These are phyloP conservation scores for Theileria equi DNA, from an alignment of 169 alveolate genomes.

Conservation along the genomic window DNA sequence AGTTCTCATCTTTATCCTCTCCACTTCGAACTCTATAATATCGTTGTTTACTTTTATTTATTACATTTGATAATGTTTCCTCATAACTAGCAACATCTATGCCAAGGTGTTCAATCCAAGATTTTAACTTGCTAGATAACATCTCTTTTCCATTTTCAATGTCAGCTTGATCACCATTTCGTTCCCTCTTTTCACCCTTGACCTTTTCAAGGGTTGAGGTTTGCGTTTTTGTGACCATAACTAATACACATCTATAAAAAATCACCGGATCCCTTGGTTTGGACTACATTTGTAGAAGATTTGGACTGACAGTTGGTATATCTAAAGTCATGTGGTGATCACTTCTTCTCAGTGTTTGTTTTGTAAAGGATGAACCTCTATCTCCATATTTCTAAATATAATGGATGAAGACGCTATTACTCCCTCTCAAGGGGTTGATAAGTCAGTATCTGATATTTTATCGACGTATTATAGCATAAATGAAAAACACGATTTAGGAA, in stretches of 20 bases:
- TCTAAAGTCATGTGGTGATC: too few relatives aligned
- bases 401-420: neutral
- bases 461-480: constrained; percentile 40
- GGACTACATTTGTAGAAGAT: too few relatives aligned
- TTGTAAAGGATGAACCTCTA: too few relatives aligned
- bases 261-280: too few relatives aligned
- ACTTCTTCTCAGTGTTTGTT: too few relatives aligned
- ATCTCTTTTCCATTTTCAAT: too few relatives aligned
- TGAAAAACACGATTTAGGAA: neutral
- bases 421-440: neutral
- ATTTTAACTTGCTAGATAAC: constrained; percentile 22
- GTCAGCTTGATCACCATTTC: too few relatives aligned
- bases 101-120: constrained; percentile 48
- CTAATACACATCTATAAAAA: neutral
- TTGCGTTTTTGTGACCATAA: neutral
- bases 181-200: too few relatives aligned
- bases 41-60: constrained; percentile 20
- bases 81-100: constrained; percentile 32
- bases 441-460: constrained; percentile 57
- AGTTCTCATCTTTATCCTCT: neutral
- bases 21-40: constrained; percentile 24
- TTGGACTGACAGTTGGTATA: too few relatives aligned
- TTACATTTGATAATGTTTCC: constrained; percentile 14
- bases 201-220: too few relatives aligned
- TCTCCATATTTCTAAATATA: too few relatives aligned